Evolutionary conservation across 352 stramenopile genomes (phyloP).

Genomic region (Globisporangium nodosum): DNA sequence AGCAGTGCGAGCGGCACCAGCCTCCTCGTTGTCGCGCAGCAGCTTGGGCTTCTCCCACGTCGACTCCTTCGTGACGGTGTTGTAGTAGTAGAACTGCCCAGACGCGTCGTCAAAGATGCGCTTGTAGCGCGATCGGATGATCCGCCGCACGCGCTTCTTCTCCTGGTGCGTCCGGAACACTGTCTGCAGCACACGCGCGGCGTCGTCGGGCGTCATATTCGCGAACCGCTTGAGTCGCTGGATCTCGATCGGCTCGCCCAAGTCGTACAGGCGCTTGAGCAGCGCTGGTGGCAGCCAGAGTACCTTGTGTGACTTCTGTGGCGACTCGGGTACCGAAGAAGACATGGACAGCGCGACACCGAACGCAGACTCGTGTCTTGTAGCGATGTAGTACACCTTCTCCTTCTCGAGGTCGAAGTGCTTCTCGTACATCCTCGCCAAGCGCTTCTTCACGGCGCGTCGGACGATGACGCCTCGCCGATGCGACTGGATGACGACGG

Average conservation of each 20-base stretch:
- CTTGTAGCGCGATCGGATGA: conserved; percentile 47
- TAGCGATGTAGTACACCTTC: conserved; percentile 40
- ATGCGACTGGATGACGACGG: conserved; percentile 35
- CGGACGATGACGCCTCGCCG: conserved; percentile 29
- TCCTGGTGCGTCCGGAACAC: conserved; percentile 36
- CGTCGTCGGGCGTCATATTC: conserved; percentile 44
- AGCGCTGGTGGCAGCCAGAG: conserved; percentile 27
- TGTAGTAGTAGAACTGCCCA: conserved; percentile 66
- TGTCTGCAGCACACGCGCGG: conserved; percentile 49
- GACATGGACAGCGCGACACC: conserved; percentile 3
- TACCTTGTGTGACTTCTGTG: conserved; percentile 13
- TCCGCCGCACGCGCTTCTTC: conserved; percentile 28
- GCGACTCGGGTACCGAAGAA: neutral
- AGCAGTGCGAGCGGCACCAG: neutral
- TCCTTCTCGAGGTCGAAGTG: conserved; percentile 59
- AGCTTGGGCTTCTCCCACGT: conserved; percentile 60
- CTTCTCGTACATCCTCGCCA: conserved; percentile 53
- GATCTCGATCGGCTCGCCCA: conserved; percentile 65
- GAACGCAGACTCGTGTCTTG: conserved; percentile 10
- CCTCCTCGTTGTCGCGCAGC: conserved; percentile 14
- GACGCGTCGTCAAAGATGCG: conserved; percentile 50
- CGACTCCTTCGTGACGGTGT: conserved; percentile 59
- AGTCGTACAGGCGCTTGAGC: conserved; percentile 46
- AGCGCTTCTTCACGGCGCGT: conserved; percentile 17
- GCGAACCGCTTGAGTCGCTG: conserved; percentile 36